phyloP scores from a whole-genome alignment of 768 basidiomycete species.

The Pleurotus tuber-regium region DNA sequence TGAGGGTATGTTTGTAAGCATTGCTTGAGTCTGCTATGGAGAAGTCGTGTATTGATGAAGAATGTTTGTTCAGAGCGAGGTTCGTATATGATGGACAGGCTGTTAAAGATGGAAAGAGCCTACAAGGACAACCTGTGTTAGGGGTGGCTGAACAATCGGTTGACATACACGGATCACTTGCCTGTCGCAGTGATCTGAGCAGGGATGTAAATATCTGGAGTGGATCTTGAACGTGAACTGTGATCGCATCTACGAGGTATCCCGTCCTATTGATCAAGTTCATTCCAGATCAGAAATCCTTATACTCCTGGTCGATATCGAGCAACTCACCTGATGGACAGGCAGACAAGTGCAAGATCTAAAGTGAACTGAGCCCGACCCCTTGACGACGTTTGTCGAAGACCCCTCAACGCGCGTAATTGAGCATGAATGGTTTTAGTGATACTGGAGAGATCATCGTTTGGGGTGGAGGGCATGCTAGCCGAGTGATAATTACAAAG shows the following conservation, averaged over 20 bases:
- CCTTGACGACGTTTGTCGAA: constrained; percentile 16
- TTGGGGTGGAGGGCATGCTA: constrained; percentile 46
- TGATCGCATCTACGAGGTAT: constrained; percentile 50
- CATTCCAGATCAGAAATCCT: too few relatives aligned
- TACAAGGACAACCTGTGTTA: too few relatives aligned
- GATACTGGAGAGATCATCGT: constrained; percentile 1
- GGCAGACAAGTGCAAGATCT: constrained; percentile 41
- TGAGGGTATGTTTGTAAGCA: not conserved
- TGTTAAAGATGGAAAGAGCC: constrained; percentile 30
- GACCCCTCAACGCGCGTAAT: constrained; percentile 6
- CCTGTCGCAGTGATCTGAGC: constrained; percentile 37
- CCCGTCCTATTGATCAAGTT: constrained; percentile 31
- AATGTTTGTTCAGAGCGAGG: constrained; percentile 49
- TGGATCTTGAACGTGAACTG: constrained; percentile 33
- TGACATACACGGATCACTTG: constrained; percentile 14
- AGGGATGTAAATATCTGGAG: constrained; percentile 31
- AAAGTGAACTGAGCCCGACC: constrained; percentile 29
- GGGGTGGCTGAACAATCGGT: not conserved
- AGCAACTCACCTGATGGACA: constrained; percentile 42
- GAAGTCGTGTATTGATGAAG: constrained; percentile 41
- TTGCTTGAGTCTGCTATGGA: constrained; percentile 16
- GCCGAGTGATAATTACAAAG: too few relatives aligned
- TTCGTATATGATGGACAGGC: constrained; percentile 46
- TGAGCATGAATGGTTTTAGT: constrained; percentile 12
- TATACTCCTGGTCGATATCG: too few relatives aligned